phyloP scores from a whole-genome alignment of 176 grass and related monocot species.

The Raddia distichophylla region DNA sequence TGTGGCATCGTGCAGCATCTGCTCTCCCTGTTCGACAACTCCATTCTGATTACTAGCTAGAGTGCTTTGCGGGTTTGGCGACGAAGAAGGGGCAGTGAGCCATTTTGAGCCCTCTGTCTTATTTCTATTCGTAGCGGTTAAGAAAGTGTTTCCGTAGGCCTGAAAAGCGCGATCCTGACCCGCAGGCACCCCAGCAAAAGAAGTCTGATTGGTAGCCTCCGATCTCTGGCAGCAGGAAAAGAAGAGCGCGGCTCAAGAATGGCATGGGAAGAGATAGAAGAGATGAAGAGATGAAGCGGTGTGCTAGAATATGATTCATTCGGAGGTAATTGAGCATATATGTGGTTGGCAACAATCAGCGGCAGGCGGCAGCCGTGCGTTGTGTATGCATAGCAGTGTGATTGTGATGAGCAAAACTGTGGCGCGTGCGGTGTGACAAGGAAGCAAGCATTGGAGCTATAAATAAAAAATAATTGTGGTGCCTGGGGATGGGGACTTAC shows the following conservation, averaged over 20 bases:
- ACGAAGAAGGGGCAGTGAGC: background rate
- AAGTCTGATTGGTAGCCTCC: slow-evolving; percentile 36
- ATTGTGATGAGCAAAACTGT: background rate
- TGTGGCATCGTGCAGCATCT: slow-evolving; percentile 39
- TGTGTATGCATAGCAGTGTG: background rate
- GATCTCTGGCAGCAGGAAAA: slow-evolving; percentile 52
- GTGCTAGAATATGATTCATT: background rate
- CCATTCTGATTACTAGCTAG: slow-evolving; percentile 39
- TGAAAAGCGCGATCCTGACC: slow-evolving; percentile 39
- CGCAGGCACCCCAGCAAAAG: slow-evolving; percentile 6
- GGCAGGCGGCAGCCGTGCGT: background rate
- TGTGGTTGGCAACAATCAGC: background rate
- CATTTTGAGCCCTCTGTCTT: slow-evolving; percentile 39
- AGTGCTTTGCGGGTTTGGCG: slow-evolving; percentile 18
- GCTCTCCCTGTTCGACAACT: slow-evolving; percentile 26
- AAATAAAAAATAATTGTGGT: background rate
- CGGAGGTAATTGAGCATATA: background rate
- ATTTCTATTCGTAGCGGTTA: slow-evolving; percentile 5
- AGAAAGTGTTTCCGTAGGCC: slow-evolving; percentile 25
- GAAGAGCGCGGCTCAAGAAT: background rate
- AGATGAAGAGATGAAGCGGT: background rate
- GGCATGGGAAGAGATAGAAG: background rate
- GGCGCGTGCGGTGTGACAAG: background rate
- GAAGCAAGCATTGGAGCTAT: background rate
- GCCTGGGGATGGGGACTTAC: slow-evolving; percentile 43